These are phyloP conservation scores for Mycosphaerella arachidis DNA, from an alignment of 2,329 filamentous ascomycete species.

Conservation along the genomic window DNA sequence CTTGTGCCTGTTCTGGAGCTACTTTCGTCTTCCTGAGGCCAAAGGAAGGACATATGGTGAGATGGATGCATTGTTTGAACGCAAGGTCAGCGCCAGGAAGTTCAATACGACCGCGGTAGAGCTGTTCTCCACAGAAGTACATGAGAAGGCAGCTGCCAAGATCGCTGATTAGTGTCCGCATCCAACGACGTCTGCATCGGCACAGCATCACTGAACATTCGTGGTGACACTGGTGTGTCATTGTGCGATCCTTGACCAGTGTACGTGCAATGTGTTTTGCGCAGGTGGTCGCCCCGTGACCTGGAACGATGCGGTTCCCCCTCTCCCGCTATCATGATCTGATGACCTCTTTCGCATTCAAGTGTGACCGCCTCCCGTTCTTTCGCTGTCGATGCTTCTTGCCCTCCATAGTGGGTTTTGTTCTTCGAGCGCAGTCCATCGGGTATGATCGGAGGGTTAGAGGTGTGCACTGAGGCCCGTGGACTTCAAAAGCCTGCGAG, in stretches of 20 bases:
- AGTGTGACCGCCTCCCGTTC: neutral
- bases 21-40: constrained; percentile 53
- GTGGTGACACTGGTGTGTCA: neutral
- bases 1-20: constrained; percentile 48
- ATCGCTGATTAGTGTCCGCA: neutral
- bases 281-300: neutral
- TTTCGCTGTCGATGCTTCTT: neutral
- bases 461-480: neutral
- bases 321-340: neutral
- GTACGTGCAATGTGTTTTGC: neutral
- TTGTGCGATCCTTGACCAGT: neutral
- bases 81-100: constrained; percentile 41
- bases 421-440: neutral
- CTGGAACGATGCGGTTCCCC: neutral
- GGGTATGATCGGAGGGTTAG: neutral
- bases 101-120: constrained; percentile 27
- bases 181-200: neutral
- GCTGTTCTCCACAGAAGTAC: constrained; percentile 11
- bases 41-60: constrained; percentile 52
- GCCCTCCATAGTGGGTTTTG: neutral
- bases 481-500: neutral
- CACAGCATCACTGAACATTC: neutral
- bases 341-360: neutral
- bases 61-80: constrained; percentile 53
- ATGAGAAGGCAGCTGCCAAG: neutral